These are phyloP conservation scores for Sarocladium strictum DNA, from an alignment of 2,329 filamentous ascomycete species.

Conservation along the genomic window DNA sequence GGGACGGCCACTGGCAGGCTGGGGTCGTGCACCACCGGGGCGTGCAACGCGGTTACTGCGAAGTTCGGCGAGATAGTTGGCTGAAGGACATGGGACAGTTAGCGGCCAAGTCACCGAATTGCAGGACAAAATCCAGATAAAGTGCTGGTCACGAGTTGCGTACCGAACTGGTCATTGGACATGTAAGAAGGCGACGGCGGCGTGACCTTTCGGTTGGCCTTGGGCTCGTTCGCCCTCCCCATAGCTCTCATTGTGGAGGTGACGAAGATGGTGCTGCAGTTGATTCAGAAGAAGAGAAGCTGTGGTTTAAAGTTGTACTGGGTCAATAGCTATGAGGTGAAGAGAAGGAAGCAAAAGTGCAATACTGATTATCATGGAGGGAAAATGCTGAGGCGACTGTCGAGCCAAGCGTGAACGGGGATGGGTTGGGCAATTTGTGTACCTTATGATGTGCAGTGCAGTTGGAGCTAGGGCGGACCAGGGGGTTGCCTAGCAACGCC, in stretches of 20 bases:
- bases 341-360: not conserved
- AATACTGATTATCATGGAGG: not conserved
- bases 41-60: slow-evolving; percentile 61
- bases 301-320: not conserved
- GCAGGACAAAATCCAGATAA: not conserved
- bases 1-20: slow-evolving; percentile 33
- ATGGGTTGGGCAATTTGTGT: slow-evolving; percentile 8
- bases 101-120: slow-evolving; percentile 5
- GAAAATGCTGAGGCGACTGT: not conserved
- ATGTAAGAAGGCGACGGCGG: slow-evolving; percentile 59
- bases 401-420: slow-evolving; percentile 2
- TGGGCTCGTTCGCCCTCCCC: slow-evolving; percentile 26
- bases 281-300: not conserved
- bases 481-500: slow-evolving; percentile 8
- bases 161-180: slow-evolving; percentile 63
- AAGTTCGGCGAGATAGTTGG: slow-evolving; percentile 64
- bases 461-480: not conserved
- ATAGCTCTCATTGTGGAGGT: slow-evolving; percentile 18
- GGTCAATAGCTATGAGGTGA: not conserved
- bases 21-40: slow-evolving; percentile 66
- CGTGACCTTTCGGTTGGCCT: slow-evolving; percentile 45
- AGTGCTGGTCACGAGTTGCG: slow-evolving; percentile 10
- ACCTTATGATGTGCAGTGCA: slow-evolving; percentile 1
- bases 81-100: slow-evolving; percentile 34
- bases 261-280: not conserved